Evolutionary conservation across 495 filamentous ascomycete genomes (phyloP).

Genomic region (Aspergillus funiculosus): DNA sequence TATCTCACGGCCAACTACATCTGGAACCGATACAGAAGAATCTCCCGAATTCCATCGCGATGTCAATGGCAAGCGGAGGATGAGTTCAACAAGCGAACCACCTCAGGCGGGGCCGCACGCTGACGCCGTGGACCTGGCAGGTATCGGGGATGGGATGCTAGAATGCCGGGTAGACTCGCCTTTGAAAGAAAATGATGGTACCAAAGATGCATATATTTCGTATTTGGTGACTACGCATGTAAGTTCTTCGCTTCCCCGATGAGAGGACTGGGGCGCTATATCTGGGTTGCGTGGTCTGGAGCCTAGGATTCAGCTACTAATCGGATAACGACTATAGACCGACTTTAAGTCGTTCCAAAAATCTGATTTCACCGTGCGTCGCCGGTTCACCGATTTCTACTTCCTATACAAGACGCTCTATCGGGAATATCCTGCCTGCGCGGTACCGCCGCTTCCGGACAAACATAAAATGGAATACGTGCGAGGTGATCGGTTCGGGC

Average conservation of each 20-base stretch:
- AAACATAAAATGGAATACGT: constrained; percentile 99
- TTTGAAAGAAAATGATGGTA: constrained; percentile 92
- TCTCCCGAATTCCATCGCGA: constrained; percentile 28
- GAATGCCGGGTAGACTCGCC: constrained; percentile 78
- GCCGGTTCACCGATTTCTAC: constrained; percentile 95
- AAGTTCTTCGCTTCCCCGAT: constrained; percentile 26
- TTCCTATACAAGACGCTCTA: constrained; percentile 89
- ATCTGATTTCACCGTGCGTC: constrained; percentile 65
- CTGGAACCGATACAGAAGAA: constrained; percentile 40
- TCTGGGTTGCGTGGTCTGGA: constrained; percentile 11
- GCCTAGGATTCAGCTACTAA: constrained; percentile 14
- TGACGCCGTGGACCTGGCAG: constrained; percentile 57
- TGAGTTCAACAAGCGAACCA: constrained; percentile 41
- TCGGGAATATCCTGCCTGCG: constrained; percentile 81
- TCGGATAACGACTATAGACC: constrained; percentile 50
- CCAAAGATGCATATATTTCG: constrained; percentile 93
- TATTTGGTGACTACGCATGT: constrained; percentile 91
- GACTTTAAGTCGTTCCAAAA: constrained; percentile 90
- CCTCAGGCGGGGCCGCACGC: constrained; percentile 51
- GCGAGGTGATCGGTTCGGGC: constrained; percentile 86
- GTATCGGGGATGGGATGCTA: constrained; percentile 69
- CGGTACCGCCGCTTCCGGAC: constrained; percentile 90
- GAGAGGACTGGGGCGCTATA: not conserved
- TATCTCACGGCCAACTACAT: constrained; percentile 43
- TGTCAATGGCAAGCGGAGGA: constrained; percentile 49